Evolutionary conservation across 257 asterid genomes (phyloP), one percentile per base, ranked within the genome.

Genomic region (Anisodus acutangulus): DNA sequence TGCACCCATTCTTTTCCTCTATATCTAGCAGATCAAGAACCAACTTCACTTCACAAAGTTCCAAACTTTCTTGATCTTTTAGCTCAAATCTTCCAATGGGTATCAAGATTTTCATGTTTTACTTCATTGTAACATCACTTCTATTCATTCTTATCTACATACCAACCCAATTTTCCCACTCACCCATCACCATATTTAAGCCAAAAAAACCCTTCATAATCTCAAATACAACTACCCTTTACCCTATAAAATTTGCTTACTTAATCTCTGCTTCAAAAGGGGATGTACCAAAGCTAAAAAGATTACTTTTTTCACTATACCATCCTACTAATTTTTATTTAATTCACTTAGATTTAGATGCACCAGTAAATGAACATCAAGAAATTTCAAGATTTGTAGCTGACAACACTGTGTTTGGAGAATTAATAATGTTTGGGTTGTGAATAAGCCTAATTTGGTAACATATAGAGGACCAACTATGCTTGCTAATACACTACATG

Each of bases 391-490:
- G 95, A 83, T 94, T 93, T 54, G 95, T 95, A 41, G 88, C 92
- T 4, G 83, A 85, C 8, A 91, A 94, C 3, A 81, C 68, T 1
- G 91, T 91, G 2, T 95, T 95, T 72, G 86, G 60, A n/a, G 87
- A 90, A 86, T 93, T 58, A 94, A 94, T 54, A 95, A 95, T 79
- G 97, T 95, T 22, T 93, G 97, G 98, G 78, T 94, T 22, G 97
- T 93, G 57, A 87, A 88, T 22, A 93, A 92, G 88, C 90, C 91
- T 3, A 95, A 90, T 84, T 74, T 95, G 88, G 97, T 95, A 0
- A 95, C 97, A 9, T 95, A 95, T 45, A 88, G 98, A 87, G 98
- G 99, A 6, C 99, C 99, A 43, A 95, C 99, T 5, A 94, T 95
- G 99, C 94, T 95, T 6, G 95, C 97, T 11, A 88, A 94, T 2